Conservation (phyloP, 78 protist species). For the Emiliania huxleyi region DNA sequence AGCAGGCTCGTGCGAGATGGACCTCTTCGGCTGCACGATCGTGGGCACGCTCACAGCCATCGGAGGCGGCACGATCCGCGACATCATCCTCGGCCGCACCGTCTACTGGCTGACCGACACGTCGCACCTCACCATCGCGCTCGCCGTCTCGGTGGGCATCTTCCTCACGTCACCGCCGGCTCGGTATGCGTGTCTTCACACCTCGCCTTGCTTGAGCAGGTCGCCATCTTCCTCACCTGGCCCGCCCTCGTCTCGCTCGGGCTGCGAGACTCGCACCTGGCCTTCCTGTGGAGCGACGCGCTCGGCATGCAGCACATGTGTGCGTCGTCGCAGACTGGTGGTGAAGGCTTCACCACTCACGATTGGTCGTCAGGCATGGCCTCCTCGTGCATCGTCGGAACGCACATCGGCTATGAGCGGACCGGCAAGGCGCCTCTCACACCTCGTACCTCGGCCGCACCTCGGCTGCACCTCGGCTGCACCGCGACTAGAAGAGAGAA, state of each 20-base stretch:
- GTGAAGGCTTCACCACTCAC: no score
- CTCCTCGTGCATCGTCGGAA: neutral
- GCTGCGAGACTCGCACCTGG: neutral
- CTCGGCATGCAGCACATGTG: no score
- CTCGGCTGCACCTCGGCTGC: no score
- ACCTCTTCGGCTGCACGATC: neutral
- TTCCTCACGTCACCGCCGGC: neutral
- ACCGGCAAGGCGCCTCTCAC: no score
- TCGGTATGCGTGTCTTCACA: no score
- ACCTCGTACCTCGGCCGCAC: no score
- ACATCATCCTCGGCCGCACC: neutral
- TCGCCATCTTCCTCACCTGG: no score
- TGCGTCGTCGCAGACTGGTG: no score
- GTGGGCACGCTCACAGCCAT: neutral
- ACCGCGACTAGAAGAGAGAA: no score
- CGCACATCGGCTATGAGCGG: conserved; percentile 22
- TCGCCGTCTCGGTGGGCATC: neutral
- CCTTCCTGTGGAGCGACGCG: neutral
- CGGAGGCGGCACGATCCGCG: conserved; percentile 6
- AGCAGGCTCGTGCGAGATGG: neutral
- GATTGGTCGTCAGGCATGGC: no score
- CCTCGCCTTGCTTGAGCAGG: no score
- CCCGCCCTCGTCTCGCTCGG: neutral
- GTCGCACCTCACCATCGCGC: neutral
- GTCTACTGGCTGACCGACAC: neutral